phyloP scores from a whole-genome alignment of 1,139 yeast species.

The Spathaspora jeffriesii region DNA sequence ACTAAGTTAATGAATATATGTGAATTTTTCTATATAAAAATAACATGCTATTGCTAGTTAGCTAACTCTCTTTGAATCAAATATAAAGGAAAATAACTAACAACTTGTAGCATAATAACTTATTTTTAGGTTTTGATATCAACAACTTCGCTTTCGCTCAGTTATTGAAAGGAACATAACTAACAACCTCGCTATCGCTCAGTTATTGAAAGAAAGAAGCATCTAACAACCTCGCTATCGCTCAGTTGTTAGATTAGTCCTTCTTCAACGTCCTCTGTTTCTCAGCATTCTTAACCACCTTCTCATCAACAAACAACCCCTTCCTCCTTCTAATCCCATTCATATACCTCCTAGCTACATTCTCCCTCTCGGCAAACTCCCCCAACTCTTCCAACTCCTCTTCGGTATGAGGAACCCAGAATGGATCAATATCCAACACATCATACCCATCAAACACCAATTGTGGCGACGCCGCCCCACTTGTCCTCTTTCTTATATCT shows the following conservation, averaged over 20 bases:
- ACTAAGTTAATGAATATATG: too few relatives aligned
- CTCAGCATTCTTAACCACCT: conserved; percentile 88
- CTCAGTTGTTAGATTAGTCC: conserved; percentile 41
- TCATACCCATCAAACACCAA: conserved; percentile 89
- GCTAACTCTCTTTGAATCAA: too few relatives aligned
- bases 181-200: too few relatives aligned
- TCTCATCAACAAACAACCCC: conserved; percentile 88
- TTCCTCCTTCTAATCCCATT: conserved; percentile 80
- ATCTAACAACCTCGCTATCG: too few relatives aligned
- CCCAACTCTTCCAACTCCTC: conserved; percentile 95
- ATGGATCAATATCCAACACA: conserved; percentile 87
- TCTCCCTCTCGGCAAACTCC: conserved; percentile 89
- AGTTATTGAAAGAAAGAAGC: too few relatives aligned
- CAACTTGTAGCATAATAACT: too few relatives aligned
- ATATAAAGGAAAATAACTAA: too few relatives aligned
- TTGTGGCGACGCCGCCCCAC: conserved; percentile 98
- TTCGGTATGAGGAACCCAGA: conserved; percentile 99
- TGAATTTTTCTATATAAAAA: too few relatives aligned
- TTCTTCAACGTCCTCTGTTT: conserved; percentile 85
- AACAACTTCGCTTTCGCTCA: too few relatives aligned
- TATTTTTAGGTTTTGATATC: too few relatives aligned
- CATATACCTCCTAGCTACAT: conserved; percentile 85
- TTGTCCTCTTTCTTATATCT: conserved; percentile 88
- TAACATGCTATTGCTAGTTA: too few relatives aligned
- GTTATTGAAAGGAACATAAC: too few relatives aligned